Evolutionary conservation across 805 yeast species (phyloP), one percentile per base, ranked within the genome.

Genomic region (Candida maris): DNA sequence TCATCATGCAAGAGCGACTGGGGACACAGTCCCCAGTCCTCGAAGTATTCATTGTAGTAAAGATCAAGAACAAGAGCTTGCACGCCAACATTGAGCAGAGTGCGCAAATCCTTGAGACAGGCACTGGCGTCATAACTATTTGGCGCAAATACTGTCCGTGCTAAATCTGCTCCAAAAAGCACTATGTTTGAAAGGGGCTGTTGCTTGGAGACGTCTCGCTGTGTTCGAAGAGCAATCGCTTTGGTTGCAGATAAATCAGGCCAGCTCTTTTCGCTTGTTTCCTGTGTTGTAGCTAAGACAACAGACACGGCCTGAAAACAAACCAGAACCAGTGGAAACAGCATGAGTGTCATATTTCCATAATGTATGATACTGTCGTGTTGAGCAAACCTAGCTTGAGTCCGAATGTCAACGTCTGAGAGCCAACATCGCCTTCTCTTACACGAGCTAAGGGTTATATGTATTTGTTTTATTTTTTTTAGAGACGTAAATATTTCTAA

Each of bases 11-110:
- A 2, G 68, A 65, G 1, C 4, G 27, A 19, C 3, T 66, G 67
- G 0, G 84, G 81, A 45, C 85, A 79, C 3, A 79, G 53, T 45
- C 77, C 81, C 76, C 83, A 79, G 38, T 57, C 61, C 7, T 40
- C 34, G 3, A 66, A 57, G 27, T 59, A 47, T 33, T 71, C 74
- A 48, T 73, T 75, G 67, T 76, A 73, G 53, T 78, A 79, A 19
- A 80, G 37, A 49, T 82, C 85, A 4, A 79, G 34, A 36, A 63
- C 57, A n/a, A 77, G 52, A 0, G 67, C 55, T 35, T 68, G 71
- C 1, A 70, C 59, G 0, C 84, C 84, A 2, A 57, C 56, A 24
- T 54, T 47, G 28, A 81, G 45, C 14, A 77, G 32, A 0, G 44
- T 37, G 4, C 48, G 35, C 2, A 72, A 45, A 2, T 43, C 38